A percentile compares a stretch with the other conserved stretches of the same genome.
Conservation (phyloP, 805 yeast genomes). For the Wickerhamomyces rabaulensis region DNA sequence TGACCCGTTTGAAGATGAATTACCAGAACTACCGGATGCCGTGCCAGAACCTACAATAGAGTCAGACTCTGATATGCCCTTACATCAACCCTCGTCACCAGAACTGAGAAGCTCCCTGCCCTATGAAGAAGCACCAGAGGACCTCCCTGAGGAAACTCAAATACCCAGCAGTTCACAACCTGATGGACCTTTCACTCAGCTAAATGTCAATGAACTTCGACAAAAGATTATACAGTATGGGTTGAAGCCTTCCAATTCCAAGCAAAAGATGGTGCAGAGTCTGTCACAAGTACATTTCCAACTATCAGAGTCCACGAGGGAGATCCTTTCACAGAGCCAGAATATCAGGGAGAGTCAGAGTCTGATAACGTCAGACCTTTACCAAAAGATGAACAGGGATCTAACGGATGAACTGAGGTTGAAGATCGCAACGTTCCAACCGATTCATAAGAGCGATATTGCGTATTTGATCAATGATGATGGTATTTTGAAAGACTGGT, state of each 20-base stretch:
- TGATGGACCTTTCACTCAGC: neutral
- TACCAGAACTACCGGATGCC: neutral
- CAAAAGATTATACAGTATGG: slow-evolving; percentile 21
- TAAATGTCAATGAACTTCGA: slow-evolving; percentile 16
- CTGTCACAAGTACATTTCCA: neutral
- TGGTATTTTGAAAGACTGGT: slow-evolving; percentile 14
- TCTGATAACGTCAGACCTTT: slow-evolving; percentile 18
- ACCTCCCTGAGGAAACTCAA: neutral
- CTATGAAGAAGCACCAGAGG: neutral
- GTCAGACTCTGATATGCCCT: slow-evolving; percentile 8
- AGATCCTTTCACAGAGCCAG: neutral
- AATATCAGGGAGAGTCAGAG: slow-evolving; percentile 16
- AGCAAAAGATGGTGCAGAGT: slow-evolving; percentile 16
- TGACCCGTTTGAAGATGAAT: slow-evolving; percentile 9
- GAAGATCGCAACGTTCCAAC: slow-evolving; percentile 22
- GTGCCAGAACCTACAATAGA: neutral
- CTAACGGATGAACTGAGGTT: slow-evolving; percentile 4
- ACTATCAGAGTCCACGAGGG: neutral
- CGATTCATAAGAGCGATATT: slow-evolving; percentile 8
- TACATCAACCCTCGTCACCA: neutral
- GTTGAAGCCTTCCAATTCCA: slow-evolving; percentile 19
- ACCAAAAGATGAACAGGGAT: slow-evolving; percentile 5
- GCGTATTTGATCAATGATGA: slow-evolving; percentile 5
- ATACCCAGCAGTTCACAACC: neutral
- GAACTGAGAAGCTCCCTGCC: neutral